Conservation (phyloP, 2,329 filamentous ascomycete species). For the Fusarium pseudonygamai region DNA sequence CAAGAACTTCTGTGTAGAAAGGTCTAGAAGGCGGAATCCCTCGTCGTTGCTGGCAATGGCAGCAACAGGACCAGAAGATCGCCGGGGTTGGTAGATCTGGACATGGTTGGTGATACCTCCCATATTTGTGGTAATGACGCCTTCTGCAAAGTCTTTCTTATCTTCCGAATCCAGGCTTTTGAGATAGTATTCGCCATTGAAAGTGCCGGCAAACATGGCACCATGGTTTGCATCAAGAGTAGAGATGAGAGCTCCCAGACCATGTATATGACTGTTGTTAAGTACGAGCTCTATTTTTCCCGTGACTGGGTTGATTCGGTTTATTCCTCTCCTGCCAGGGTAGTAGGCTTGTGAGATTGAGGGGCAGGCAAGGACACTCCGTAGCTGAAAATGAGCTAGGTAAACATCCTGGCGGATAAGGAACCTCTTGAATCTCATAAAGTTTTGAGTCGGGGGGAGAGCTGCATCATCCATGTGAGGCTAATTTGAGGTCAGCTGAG, state of each 20-base stretch:
- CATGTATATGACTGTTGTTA: constrained; percentile 51
- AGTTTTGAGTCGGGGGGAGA: constrained; percentile 56
- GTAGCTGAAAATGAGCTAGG: constrained; percentile 73
- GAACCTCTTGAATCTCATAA: constrained; percentile 68
- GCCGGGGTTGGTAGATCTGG: constrained; percentile 64
- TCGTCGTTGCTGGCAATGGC: constrained; percentile 72
- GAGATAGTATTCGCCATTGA: constrained; percentile 65
- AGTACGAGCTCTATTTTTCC: constrained; percentile 57
- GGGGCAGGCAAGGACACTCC: constrained; percentile 68
- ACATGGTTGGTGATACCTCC: constrained; percentile 74
- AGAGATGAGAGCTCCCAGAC: constrained; percentile 55
- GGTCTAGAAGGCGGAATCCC: constrained; percentile 66
- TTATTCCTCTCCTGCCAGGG: constrained; percentile 59
- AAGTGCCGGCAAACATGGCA: constrained; percentile 68
- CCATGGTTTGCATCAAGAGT: constrained; percentile 63
- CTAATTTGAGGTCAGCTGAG: constrained; percentile 21
- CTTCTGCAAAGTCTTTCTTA: constrained; percentile 50
- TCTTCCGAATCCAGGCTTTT: constrained; percentile 56
- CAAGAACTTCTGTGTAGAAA: constrained; percentile 67
- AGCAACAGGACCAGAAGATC: constrained; percentile 61
- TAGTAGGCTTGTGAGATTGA: constrained; percentile 67
- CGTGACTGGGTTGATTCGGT: constrained; percentile 62
- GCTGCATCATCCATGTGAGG: constrained; percentile 34
- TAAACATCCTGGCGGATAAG: constrained; percentile 62
- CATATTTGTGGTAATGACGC: constrained; percentile 57